Conservation (phyloP, 441 rosid species). For the Syzygium syzygioides region DNA sequence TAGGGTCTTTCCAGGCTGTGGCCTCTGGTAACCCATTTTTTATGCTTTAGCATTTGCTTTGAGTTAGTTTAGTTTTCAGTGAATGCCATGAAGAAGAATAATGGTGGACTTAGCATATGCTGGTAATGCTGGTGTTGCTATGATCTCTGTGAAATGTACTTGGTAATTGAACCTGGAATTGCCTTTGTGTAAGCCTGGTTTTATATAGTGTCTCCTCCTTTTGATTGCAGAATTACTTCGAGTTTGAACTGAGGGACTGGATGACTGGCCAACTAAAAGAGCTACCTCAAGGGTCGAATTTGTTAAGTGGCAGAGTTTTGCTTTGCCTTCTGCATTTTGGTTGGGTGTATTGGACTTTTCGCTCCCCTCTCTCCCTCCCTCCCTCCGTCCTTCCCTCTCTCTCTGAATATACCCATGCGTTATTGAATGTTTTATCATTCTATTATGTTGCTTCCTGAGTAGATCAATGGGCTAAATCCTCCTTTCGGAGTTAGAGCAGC, state of each 20-base stretch:
- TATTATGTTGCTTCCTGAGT: neutral
- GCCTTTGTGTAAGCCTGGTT: neutral
- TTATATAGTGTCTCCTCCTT: neutral
- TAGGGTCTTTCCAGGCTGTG: no score
- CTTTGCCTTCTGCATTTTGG: neutral
- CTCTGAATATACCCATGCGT: neutral
- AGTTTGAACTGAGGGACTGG: conserved; percentile 81
- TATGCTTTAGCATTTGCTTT: neutral
- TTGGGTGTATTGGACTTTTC: neutral
- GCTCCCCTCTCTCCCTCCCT: neutral
- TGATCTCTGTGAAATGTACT: neutral
- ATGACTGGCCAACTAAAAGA: conserved; percentile 53
- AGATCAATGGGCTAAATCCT: no score
- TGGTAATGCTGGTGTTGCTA: neutral
- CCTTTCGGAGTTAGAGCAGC: no score
- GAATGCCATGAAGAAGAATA: neutral
- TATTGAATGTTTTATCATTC: neutral
- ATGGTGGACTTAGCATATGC: neutral
- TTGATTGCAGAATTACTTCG: conserved; percentile 50
- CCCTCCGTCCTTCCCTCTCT: neutral
- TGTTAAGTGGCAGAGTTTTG: conserved; percentile 33
- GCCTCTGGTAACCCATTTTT: neutral
- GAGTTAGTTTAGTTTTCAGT: neutral
- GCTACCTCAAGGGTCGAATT: conserved; percentile 59
- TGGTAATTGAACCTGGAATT: neutral